phyloP scores from a whole-genome alignment of 768 basidiomycete species.

The Trametes sanguinea region DNA sequence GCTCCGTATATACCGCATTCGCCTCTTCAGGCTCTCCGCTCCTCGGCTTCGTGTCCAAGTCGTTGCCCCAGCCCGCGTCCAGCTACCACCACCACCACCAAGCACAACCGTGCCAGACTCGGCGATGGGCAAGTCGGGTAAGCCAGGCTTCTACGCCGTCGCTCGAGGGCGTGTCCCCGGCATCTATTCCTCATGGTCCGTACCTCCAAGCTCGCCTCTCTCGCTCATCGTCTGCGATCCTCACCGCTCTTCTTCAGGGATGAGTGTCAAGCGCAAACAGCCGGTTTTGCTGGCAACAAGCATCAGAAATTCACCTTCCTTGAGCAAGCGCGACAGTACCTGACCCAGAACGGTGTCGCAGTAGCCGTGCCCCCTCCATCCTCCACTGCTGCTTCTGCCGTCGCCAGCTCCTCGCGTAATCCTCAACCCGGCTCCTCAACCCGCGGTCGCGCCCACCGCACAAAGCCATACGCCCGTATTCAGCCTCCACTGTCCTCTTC shows the following conservation, averaged over 20 bases:
- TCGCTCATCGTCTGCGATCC: too few species aligned
- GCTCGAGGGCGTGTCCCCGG: constrained; percentile 62
- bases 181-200: constrained; percentile 66
- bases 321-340: constrained; percentile 61
- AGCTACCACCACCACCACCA: too few species aligned
- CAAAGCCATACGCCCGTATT: constrained; percentile 4
- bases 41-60: too few species aligned
- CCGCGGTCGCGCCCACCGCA: neutral
- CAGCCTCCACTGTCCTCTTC: neutral
- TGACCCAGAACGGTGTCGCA: constrained; percentile 26
- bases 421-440: neutral
- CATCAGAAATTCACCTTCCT: constrained; percentile 68
- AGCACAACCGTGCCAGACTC: too few species aligned
- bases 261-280: constrained; percentile 70
- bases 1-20: too few species aligned
- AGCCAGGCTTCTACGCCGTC: constrained; percentile 69
- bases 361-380: neutral
- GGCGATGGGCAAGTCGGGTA: constrained; percentile 41
- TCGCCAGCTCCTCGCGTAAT: neutral
- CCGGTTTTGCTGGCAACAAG: constrained; percentile 58
- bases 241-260: constrained; percentile 46
- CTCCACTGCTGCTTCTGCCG: neutral
- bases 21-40: too few species aligned
- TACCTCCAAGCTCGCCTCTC: neutral
- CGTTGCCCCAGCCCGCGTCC: too few species aligned